phyloP scores from a whole-genome alignment of 352 stramenopile genomes.

The Globisporangium orthogonon region DNA sequence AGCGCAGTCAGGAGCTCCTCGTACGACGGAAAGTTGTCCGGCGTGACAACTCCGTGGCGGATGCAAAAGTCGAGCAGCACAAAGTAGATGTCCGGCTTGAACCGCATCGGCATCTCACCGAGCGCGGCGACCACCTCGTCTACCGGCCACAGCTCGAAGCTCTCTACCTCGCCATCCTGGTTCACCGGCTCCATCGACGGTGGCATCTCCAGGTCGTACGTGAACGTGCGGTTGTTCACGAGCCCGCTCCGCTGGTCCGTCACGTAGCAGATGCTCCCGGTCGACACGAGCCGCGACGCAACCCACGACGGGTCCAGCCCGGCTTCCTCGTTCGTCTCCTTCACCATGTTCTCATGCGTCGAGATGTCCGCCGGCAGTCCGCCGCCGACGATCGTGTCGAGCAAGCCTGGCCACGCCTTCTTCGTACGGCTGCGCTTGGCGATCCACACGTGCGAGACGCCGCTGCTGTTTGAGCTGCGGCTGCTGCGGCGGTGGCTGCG shows the following conservation, averaged over 20 bases:
- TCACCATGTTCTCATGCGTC: slow-evolving; percentile 64
- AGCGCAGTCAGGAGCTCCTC: slow-evolving; percentile 31
- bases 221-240: slow-evolving; percentile 62
- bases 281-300: slow-evolving; percentile 19
- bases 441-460: no score
- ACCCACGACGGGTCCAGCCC: slow-evolving; percentile 34
- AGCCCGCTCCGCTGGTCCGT: slow-evolving; percentile 45
- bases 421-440: no score
- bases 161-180: slow-evolving; percentile 52
- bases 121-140: slow-evolving; percentile 29
- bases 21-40: slow-evolving; percentile 44
- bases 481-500: no score
- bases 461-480: no score
- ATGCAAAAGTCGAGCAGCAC: slow-evolving; percentile 61
- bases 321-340: slow-evolving; percentile 63
- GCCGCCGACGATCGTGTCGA: slow-evolving; percentile 60
- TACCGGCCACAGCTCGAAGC: slow-evolving; percentile 46
- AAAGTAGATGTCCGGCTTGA: slow-evolving; percentile 67
- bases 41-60: slow-evolving; percentile 52
- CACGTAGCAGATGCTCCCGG: slow-evolving; percentile 53
- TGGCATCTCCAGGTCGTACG: slow-evolving; percentile 58
- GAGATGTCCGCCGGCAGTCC: slow-evolving; percentile 44
- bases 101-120: slow-evolving; percentile 37
- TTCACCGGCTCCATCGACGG: slow-evolving; percentile 29
- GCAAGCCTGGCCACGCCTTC: background rate